Conservation (phyloP, 768 basidiomycete species). For the Mycena floridula region DNA sequence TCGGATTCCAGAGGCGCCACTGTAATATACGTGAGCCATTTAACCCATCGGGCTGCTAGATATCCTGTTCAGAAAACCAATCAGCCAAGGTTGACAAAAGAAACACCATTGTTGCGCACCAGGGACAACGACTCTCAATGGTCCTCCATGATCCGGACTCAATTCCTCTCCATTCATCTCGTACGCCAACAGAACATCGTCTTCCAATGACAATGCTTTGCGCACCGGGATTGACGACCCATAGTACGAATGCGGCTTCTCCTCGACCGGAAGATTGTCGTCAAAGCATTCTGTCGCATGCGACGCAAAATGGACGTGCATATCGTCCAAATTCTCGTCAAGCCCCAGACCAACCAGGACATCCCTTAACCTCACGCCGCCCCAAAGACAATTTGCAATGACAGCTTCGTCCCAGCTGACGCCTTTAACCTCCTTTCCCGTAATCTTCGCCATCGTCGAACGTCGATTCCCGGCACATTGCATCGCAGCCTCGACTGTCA, state of each 20-base stretch:
- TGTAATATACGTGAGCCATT: constrained; percentile 63
- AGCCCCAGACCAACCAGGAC: constrained; percentile 43
- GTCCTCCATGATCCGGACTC: constrained; percentile 57
- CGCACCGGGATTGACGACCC: constrained; percentile 57
- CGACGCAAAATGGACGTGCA: constrained; percentile 58
- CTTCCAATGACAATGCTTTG: constrained; percentile 38
- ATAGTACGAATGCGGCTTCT: no score
- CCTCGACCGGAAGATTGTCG: no score
- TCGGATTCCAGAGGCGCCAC: constrained; percentile 50
- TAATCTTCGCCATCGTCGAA: constrained; percentile 52
- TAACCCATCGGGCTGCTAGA: constrained; percentile 67
- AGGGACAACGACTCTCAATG: constrained; percentile 62
- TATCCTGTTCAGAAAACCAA: constrained; percentile 5
- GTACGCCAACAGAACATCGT: constrained; percentile 55
- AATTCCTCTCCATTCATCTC: constrained; percentile 67
- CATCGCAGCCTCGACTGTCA: constrained; percentile 45
- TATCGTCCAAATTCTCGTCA: constrained; percentile 17
- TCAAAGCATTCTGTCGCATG: constrained; percentile 56
- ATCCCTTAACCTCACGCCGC: constrained; percentile 52
- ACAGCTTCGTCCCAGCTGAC: constrained; percentile 64
- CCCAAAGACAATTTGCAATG: constrained; percentile 66
- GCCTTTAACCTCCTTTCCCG: constrained; percentile 44
- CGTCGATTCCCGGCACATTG: constrained; percentile 70
- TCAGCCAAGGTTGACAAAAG: constrained; percentile 26
- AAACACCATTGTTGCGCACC: constrained; percentile 65